These are phyloP conservation scores for Ceratobasidium sp. DNA, from an alignment of 1,284 basidiomycete genomes.

Conservation along the genomic window DNA sequence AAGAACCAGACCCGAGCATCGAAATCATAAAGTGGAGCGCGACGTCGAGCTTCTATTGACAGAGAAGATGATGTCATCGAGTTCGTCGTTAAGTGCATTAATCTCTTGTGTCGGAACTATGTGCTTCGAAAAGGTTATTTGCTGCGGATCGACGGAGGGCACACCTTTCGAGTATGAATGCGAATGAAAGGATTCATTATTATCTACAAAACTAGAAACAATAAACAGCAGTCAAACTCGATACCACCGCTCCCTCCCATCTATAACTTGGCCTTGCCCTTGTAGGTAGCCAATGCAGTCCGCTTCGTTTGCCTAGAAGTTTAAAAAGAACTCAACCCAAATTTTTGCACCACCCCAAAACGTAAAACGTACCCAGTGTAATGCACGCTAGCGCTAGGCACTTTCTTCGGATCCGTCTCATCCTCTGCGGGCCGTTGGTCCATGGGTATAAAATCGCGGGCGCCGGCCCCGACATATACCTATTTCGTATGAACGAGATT, in stretches of 20 bases:
- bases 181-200: neutral
- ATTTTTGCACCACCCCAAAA: constrained; percentile 42
- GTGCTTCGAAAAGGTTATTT: constrained; percentile 33
- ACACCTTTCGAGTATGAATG: neutral
- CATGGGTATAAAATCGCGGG: constrained; percentile 74
- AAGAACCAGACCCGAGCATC: constrained; percentile 11
- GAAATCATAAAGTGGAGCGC: constrained; percentile 33
- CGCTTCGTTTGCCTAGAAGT: constrained; percentile 72
- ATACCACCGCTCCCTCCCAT: neutral
- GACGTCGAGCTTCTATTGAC: constrained; percentile 5
- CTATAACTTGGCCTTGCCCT: constrained; percentile 67
- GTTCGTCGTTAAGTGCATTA: constrained; percentile 25
- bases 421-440: constrained; percentile 60
- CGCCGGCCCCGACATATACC: constrained; percentile 76
- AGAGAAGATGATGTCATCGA: constrained; percentile 10
- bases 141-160: constrained; percentile 8
- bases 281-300: constrained; percentile 71
- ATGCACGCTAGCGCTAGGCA: constrained; percentile 64
- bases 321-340: constrained; percentile 5
- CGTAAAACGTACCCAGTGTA: constrained; percentile 74
- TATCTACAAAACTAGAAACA: neutral
- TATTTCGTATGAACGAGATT: constrained; percentile 46
- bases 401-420: constrained; percentile 55
- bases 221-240: neutral
- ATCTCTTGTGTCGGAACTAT: constrained; percentile 34